Base-by-base conservation (phyloP, 495 filamentous ascomycete genomes). In the Letharia columbiana region DNA sequence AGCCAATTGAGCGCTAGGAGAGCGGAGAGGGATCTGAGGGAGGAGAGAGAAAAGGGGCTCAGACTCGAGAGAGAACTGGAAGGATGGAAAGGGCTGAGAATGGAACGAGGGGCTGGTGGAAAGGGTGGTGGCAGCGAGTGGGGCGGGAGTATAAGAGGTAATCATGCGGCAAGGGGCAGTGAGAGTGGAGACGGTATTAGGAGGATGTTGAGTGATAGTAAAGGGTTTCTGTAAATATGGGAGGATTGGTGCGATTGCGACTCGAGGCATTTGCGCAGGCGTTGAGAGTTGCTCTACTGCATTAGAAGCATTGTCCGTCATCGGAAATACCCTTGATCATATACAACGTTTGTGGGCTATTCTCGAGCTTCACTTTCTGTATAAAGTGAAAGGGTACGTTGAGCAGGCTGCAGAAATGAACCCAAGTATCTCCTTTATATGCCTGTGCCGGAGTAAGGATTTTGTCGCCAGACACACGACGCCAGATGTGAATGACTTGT, bases 51-150 rank as follows among this genome's bases (percentile, higher is more conserved):
- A 77, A 92, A 90, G 75, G 81, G 80, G 4, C 74, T 96, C 60
- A 78, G 87, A n/a, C 75, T 97, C 41, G 94, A 97, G 75, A 83
- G 92, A 33, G 94, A 98, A 76, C 74, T 97, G 12, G 93, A 96
- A 68, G 87, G 86, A 3, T 91, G 89, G 87, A 96, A 92, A 71
- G 84, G 80, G 17, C 74, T 92, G 44, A 80, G 91, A 54, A 77
- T 86, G 68, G 90, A 93, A 72, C 81, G 80, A 61, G 76, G 75
- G 33, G 77, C 73, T 60, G 72, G 64, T 76, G 75, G 66, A 69
- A 77, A 35, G 67, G 73, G 75, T 31, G 78, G 76, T 63, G 65
- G 76, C 28, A 71, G 79, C 40, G 77, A 72, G 47, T 68, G 72
- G 66, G 62, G 66, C 33, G 72, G 66, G 39, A 73, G 70, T 66